Evolutionary conservation across 176 grass and related monocot genomes (phyloP).

Genomic region (Metroxylon sagu): DNA sequence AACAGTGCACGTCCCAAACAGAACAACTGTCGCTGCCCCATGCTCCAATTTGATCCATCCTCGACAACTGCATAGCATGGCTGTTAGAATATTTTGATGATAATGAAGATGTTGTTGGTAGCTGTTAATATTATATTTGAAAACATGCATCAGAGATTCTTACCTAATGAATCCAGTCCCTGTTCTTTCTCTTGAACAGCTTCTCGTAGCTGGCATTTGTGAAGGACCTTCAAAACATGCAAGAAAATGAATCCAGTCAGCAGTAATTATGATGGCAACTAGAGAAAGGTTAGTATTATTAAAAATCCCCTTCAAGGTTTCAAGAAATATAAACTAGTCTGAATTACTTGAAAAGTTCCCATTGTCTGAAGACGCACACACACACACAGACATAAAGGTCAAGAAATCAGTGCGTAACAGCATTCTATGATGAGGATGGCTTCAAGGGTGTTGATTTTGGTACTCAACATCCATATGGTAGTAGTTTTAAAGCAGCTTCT

Average conservation of each 20-base stretch:
- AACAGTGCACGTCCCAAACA: slow-evolving; percentile 77
- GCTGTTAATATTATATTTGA: neutral
- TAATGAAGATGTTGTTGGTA: neutral
- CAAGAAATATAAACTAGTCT: no score
- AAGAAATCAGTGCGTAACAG: no score
- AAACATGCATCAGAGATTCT: neutral
- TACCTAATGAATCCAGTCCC: slow-evolving; percentile 74
- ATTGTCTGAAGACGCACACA: no score
- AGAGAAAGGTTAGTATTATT: no score
- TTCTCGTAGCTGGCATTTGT: slow-evolving; percentile 88
- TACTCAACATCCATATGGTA: no score
- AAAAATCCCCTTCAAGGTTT: no score
- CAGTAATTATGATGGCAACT: neutral
- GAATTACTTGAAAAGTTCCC: no score
- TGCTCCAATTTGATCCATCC: slow-evolving; percentile 95
- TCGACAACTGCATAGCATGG: slow-evolving; percentile 45
- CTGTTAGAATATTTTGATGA: neutral
- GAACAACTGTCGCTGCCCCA: slow-evolving; percentile 92
- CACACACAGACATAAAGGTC: no score
- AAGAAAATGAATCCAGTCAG: slow-evolving; percentile 1
- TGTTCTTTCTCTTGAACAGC: slow-evolving; percentile 73
- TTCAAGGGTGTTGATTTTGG: no score
- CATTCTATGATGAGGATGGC: no score
- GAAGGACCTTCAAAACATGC: slow-evolving; percentile 48
- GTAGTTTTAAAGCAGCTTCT: no score